Evolutionary conservation across 139 green algal genomes (phyloP), one percentile per base, ranked within the genome.

Genomic region (Protoeuglena noctilucae): DNA sequence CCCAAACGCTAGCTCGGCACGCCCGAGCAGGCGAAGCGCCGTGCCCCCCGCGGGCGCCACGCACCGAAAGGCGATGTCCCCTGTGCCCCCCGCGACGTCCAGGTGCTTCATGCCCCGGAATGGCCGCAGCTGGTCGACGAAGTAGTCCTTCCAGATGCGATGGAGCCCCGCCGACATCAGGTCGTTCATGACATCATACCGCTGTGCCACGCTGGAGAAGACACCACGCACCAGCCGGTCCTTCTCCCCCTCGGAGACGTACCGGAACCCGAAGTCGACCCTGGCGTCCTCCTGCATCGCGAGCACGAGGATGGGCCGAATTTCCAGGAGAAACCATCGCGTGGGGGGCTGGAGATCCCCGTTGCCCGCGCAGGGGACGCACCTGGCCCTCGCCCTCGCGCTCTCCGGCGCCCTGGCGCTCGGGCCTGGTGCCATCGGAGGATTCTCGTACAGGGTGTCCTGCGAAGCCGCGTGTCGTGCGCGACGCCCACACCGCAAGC

Each of bases 171-270:
- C 83, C 54, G 83, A 95, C 92, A 99, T 99, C 9, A 96, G 60
- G 69, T 99, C 92, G 53, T 99, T 99, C 92, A 99, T 99, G 3
- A 93, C 51, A 57, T 99, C 92, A 40, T 99, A 99, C 5, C 65
- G 83, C 3, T 61, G 57, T 0, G 91, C 87, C 30, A 99, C 92
- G 40, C 56, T 85, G 51, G 64, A 71, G 61, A 99, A 99, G 4
- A 99, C 85, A 25, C 84, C 59, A 0, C 72, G 70, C 2, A 99
- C 86, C 1, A 93, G 60, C 7, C 48, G 39, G 19, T 71, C 47
- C 61, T 96, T 94, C 5, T 80, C 63, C 3, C 48, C 48, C 9
- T 56, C 50, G 24, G 25, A 17, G 12, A 86, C 76, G 9, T 63
- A 51, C 24, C 54, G 34, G 50, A 58, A 76, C 16, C 72, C 72